Evolutionary conservation across 371 early-diverging fungal species (phyloP).

Genomic region (Mortierella sp.): DNA sequence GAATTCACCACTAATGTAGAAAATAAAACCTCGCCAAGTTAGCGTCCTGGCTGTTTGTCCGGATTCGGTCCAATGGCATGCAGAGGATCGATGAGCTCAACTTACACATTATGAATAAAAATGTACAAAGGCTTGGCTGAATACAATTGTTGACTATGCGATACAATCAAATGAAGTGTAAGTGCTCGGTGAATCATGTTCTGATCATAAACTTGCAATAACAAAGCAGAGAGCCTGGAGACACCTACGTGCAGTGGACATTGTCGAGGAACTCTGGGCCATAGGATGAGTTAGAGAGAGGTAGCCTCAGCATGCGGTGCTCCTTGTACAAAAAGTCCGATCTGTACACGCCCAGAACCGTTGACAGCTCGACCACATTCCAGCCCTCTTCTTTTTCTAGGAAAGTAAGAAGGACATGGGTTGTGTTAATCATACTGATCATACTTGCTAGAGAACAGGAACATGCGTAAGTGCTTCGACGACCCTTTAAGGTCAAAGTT

Average conservation of each 20-base stretch:
- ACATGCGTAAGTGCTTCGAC: neutral
- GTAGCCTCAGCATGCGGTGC: slow-evolving; percentile 51
- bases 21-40: neutral
- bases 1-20: slow-evolving; percentile 38
- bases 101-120: slow-evolving; percentile 53
- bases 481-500: neutral
- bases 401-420: neutral
- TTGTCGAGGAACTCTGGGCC: slow-evolving; percentile 36
- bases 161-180: neutral
- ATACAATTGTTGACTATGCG: slow-evolving; percentile 34
- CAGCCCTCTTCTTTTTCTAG: slow-evolving; percentile 18
- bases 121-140: slow-evolving; percentile 43
- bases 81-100: too few relatives aligned
- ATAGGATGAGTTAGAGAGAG: slow-evolving; percentile 32
- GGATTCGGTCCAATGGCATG: too few relatives aligned
- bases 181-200: too few relatives aligned
- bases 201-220: neutral
- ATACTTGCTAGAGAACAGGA: too few relatives aligned
- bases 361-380: slow-evolving; percentile 33
- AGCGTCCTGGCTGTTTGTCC: neutral
- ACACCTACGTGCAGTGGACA: slow-evolving; percentile 53
- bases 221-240: too few relatives aligned
- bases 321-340: slow-evolving; percentile 43
- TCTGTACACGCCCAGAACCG: slow-evolving; percentile 47
- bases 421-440: too few relatives aligned